Evolutionary conservation across 139 green algal species (phyloP), one percentile per base, ranked within the genome.

Genomic region (Closterium sp.): DNA sequence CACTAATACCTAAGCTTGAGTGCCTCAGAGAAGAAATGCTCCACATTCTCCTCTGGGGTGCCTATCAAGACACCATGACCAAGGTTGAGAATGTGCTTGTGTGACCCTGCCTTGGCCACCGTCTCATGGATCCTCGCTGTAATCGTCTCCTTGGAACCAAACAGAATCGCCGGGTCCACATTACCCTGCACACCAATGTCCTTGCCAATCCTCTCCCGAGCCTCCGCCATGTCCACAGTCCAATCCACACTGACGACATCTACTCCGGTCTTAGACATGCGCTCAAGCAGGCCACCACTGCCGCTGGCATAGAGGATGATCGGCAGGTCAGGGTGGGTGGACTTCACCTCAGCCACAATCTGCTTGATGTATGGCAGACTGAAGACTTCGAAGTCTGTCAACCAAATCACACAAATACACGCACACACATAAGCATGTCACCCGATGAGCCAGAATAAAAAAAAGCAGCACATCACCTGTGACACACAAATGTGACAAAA

Each of bases 301-400:
- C 98, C 98, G 92, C 98, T 99, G 86, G 97, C 97, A 92, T 99
- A 99, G 34, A 99, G 95, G 31, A 97, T 99, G 29, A 99, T 91
- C 6, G 98, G 98, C 62, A 96, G 94, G 89, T 90, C 86, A 4
- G 98, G 97, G 96, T 99, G 96, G 34, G 90, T 96, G 19, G 89
- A 88, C 94, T 99, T 98, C 19, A 98, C 96, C 32, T 89, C 86
- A 85, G 27, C 11, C 50, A 95, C 92, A 86, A 99, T 98, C 31
- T 96, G 96, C 94, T 97, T 92, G 87, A 99, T 97, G 96, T 99
- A 99, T 11, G 98, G 98, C 42, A 96, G 95, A 31, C 95, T 97
- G 97, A 98, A 99, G 92, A 95, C 95, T 89, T 99, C 98, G 97
- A 92, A 94, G 86, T 94, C 91, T 89, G 88, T 3, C 34, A 73